phyloP scores from a whole-genome alignment of 176 grass and related monocot genomes.

The Bonia amplexicaulis region DNA sequence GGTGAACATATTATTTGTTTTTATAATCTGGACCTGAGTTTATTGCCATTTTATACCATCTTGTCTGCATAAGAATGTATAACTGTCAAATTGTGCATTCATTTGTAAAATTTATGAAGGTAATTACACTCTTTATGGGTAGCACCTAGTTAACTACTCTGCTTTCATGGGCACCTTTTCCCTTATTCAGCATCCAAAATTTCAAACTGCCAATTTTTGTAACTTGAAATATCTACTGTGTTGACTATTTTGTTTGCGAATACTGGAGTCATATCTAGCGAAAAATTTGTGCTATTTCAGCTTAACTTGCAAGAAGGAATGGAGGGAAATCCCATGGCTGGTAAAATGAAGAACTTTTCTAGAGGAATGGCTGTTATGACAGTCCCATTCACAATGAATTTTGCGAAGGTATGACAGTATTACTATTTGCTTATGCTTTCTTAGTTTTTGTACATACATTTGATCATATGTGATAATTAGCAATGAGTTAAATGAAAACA shows the following conservation, averaged over 20 bases:
- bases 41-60: not conserved
- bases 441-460: not conserved
- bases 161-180: not conserved
- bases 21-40: not conserved
- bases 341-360: constrained; percentile 76
- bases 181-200: not conserved
- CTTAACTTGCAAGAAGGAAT: constrained; percentile 94
- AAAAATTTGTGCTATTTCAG: constrained; percentile 38
- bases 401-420: constrained; percentile 71
- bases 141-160: constrained; percentile 23
- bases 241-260: constrained; percentile 6
- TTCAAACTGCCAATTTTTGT: not conserved
- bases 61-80: constrained; percentile 9
- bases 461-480: constrained; percentile 12
- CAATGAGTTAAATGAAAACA: not conserved
- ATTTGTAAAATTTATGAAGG: not conserved
- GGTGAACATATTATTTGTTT: not conserved
- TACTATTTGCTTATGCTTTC: constrained; percentile 15
- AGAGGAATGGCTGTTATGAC: constrained; percentile 76
- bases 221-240: constrained; percentile 6
- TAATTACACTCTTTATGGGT: not conserved
- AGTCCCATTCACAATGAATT: constrained; percentile 79
- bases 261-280: not conserved
- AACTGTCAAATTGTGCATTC: not conserved
- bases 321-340: constrained; percentile 64